Conservation (phyloP, 2,329 filamentous ascomycete genomes). For the Epichloe hybrida region DNA sequence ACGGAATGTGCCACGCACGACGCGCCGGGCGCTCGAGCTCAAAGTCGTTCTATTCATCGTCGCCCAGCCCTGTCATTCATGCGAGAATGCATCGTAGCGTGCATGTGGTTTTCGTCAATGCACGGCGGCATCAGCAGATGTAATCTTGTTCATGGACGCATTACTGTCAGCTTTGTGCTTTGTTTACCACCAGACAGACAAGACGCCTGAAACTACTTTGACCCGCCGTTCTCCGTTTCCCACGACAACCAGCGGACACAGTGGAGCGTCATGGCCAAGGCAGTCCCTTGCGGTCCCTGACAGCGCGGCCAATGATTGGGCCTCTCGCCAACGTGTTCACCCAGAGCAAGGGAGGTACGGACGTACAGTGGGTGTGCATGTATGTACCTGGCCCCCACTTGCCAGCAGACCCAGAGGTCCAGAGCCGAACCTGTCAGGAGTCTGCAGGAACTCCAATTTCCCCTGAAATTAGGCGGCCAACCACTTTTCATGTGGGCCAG, state of each 20-base stretch:
- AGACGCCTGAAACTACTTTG: neutral
- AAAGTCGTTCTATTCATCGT: neutral
- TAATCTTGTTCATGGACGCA: too few species aligned
- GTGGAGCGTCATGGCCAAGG: neutral
- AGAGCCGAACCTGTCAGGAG: neutral
- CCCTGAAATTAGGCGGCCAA: conserved; percentile 13
- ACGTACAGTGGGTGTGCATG: too few species aligned
- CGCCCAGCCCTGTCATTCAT: neutral
- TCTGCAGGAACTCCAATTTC: conserved; percentile 13
- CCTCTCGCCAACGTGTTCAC: too few species aligned
- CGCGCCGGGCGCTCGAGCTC: neutral
- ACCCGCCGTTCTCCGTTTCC: conserved; percentile 6
- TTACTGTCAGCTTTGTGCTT: too few species aligned
- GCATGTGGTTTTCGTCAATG: neutral
- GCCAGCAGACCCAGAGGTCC: too few species aligned
- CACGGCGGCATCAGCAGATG: neutral
- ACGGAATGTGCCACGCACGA: neutral
- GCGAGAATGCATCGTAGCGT: neutral
- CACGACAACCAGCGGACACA: conserved; percentile 11
- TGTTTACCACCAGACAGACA: too few species aligned
- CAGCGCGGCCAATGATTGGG: too few species aligned
- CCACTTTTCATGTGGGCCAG: conserved; percentile 4
- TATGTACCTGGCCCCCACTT: neutral
- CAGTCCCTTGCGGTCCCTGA: neutral
- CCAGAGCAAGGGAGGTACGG: neutral